These are phyloP conservation scores for Malassezia brasiliensis DNA, from an alignment of 1,284 basidiomycete species.

Conservation along the genomic window DNA sequence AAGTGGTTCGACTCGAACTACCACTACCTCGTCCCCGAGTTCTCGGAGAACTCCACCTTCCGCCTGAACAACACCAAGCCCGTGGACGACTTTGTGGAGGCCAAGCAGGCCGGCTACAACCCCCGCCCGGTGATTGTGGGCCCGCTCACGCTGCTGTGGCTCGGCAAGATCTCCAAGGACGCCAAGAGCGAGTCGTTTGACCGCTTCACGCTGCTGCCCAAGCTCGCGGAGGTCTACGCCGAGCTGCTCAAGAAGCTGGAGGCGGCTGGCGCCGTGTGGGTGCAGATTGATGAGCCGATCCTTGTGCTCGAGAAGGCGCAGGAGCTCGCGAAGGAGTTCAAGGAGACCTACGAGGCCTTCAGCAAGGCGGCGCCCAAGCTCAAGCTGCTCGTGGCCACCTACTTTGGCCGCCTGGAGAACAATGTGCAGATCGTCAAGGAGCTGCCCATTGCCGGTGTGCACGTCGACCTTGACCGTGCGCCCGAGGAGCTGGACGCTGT, in stretches of 20 bases:
- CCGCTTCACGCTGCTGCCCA: constrained; percentile 77
- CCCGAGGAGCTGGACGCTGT: constrained; percentile 79
- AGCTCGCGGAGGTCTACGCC: constrained; percentile 84
- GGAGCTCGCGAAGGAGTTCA: constrained; percentile 70
- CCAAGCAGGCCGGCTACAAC: constrained; percentile 74
- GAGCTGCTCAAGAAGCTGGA: constrained; percentile 84
- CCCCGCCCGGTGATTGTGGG: constrained; percentile 95
- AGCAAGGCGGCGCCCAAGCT: constrained; percentile 62
- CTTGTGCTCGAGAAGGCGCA: constrained; percentile 83
- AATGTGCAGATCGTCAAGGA: constrained; percentile 83
- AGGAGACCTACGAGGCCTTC: constrained; percentile 71
- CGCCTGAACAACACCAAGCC: constrained; percentile 87
- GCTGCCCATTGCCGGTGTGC: constrained; percentile 85
- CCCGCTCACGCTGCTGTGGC: constrained; percentile 86
- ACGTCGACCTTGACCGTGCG: constrained; percentile 86
- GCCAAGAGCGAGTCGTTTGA: constrained; percentile 70
- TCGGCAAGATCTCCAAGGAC: constrained; percentile 83
- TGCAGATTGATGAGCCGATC: constrained; percentile 95
- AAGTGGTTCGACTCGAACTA: constrained; percentile 99
- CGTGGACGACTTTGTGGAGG: constrained; percentile 88
- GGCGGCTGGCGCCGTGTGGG: constrained; percentile 80
- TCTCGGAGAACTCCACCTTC: constrained; percentile 84
- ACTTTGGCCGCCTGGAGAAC: constrained; percentile 84
- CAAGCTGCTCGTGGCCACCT: constrained; percentile 86
- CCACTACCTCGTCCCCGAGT: constrained; percentile 96